Evolutionary conservation across 805 yeast species (phyloP), one percentile per base, ranked within the genome.

Genomic region (Yarrowia sp.): DNA sequence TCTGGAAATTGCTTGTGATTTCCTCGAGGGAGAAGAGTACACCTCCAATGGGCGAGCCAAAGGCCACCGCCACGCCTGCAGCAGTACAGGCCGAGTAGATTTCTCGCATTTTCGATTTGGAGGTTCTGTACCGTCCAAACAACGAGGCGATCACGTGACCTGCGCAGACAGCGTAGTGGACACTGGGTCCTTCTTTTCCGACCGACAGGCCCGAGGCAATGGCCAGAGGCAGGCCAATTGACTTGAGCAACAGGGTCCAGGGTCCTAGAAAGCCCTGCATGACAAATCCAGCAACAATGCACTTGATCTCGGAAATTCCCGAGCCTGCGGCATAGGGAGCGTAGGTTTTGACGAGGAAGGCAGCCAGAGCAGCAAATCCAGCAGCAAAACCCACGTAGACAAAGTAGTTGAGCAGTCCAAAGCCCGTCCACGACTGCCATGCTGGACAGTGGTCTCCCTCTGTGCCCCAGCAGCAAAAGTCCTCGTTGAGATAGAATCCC

Each of bases 11-110:
- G 41, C 88, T 82, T 0, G 95, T 86, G 40, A 95, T 92, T 73
- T 95, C 99, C 76, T 95, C 99, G 70, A 95, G 84, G 12, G 97
- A 87, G 77, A 96, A 95, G 48, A 95, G 79, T 0, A 95, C 98
- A 15, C 99, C 99, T 42, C 99, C 99, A 81, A 94, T 92, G 0
- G 99, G 99, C 12, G 93, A 86, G 0, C 97, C 98, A 81, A 95
- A 95, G 0, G 98, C 99, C 9, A 95, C 98, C 0, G 98, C 98
- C 9, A 95, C 98, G 67, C 99, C 99, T 0, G 99, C 97, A 3
- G 97, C 98, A 10, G 97, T 85, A 3, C 97, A 89, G 0, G 99
- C 97, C 0, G 94, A 87, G 67, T 95, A 79, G 67, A 89, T 85
- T 71, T 90, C 93, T 36, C 82, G 71, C 71, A 76, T 74, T 71